Evolutionary conservation across 1,284 basidiomycete species (phyloP), one percentile per base, ranked within the genome.

Genomic region (Phellopilus nigrolimitatus): DNA sequence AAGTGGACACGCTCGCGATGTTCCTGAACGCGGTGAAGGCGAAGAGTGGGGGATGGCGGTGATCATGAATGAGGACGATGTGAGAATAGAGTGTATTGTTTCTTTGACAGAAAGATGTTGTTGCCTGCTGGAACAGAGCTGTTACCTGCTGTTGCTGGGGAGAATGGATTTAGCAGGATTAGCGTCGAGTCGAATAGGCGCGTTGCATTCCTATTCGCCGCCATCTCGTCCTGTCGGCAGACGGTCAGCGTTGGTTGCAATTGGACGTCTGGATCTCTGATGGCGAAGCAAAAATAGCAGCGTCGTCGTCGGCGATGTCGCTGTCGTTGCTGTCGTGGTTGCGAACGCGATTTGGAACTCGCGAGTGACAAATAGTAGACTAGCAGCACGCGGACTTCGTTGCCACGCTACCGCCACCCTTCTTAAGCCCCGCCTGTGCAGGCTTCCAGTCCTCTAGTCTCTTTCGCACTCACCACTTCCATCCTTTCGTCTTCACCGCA

Each of bases 1-100:
- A 90, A 65, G 79, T 85, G 46, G 87, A 90, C 55, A 84, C 80
- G n/a, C 68, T 90, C 31, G 82, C 84, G n/a, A 74, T 78, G 39
- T 90, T 90, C 59, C 81, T 88, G 80, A 80, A 75, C 61, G 75
- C 79, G 15, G 76, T 88, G 71, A 84, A 79, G 65, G 72, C 76
- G 24, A 84, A 78, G 66, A 74, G 73, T 63, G 67, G 67, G 57
- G 67, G 61, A 49, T 56, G 34, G 50, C 30, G 13, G 38, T 54
- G 52, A 51, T 13, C 17, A 13, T 28, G 24, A 30, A 10, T 24
- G 4, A 25, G 42, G 12, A 19, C n/a, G 42, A 24, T 25, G 42
- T 44, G 42, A 17, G 42, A 30, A 25, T 17, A 38, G 36, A 19
- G 4, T 17, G 36, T n/a, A 45, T 9, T 22, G 17, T 17, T 31